A percentile compares a stretch with the other conserved stretches of the same genome.
phyloP scores from a whole-genome alignment of 768 basidiomycete genomes.

The Naganishia onofrii region DNA sequence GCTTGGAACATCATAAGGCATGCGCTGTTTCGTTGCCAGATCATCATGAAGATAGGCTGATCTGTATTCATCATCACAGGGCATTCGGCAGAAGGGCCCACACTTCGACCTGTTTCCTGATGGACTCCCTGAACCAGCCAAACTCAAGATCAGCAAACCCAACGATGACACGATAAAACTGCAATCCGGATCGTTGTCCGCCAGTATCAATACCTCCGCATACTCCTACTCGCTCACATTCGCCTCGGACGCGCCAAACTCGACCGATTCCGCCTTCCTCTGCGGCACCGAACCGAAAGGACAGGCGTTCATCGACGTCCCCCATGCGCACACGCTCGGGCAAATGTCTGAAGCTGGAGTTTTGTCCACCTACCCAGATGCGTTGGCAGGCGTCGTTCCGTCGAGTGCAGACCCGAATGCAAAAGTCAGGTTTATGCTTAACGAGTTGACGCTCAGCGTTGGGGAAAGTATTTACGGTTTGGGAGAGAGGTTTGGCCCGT shows the following conservation, averaged over 20 bases:
- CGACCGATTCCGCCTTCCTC: conserved; percentile 31
- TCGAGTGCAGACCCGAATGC: background rate
- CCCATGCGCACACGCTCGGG: conserved; percentile 47
- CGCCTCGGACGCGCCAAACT: conserved; percentile 26
- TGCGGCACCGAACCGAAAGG: conserved; percentile 37
- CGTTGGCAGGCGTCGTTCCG: conserved; percentile 13
- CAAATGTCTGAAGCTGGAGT: conserved; percentile 58
- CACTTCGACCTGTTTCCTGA: conserved; percentile 66
- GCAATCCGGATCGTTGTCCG: conserved; percentile 58
- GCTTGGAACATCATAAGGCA: conserved; percentile 45
- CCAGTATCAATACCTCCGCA: conserved; percentile 57
- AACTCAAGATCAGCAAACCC: conserved; percentile 55
- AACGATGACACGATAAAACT: conserved; percentile 51
- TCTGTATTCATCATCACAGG: conserved; percentile 42
- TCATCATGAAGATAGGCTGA: conserved; percentile 61
- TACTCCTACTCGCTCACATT: conserved; percentile 65
- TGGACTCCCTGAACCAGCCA: conserved; percentile 58
- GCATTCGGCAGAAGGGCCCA: conserved; percentile 55
- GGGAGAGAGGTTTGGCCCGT: conserved; percentile 71
- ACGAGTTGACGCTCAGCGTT: conserved; percentile 63
- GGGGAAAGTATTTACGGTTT: conserved; percentile 72
- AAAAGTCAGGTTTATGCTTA: conserved; percentile 48
- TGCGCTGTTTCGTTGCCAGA: conserved; percentile 13
- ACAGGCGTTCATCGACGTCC: conserved; percentile 47
- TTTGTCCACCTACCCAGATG: conserved; percentile 57